phyloP scores from a whole-genome alignment of 371 early-diverging fungal species.

The Mortierella sp. region DNA sequence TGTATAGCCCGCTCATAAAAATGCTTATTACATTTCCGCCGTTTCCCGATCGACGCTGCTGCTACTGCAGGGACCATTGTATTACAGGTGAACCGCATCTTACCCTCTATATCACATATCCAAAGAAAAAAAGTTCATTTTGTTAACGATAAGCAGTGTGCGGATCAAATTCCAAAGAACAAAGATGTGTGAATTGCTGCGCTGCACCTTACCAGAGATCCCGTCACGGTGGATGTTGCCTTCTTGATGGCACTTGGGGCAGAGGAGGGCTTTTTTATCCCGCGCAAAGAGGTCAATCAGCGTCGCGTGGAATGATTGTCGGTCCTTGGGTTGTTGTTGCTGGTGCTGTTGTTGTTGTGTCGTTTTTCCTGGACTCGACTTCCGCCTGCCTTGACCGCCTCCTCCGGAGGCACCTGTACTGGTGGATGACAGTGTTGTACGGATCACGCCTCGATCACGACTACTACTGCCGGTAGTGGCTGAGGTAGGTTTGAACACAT shows the following conservation, averaged over 20 bases:
- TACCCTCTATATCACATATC: not conserved
- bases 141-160: not conserved
- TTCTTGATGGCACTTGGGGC: conserved; percentile 9
- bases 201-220: not conserved
- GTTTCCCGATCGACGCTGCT: not conserved
- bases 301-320: not conserved
- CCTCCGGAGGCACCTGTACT: not conserved
- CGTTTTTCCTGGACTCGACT: not conserved
- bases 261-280: not conserved
- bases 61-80: not conserved
- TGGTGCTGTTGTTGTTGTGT: not conserved
- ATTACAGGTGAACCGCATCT: conserved; percentile 8
- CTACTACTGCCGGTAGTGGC: not conserved
- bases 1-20: conserved; percentile 5
- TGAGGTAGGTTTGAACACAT: too few species aligned
- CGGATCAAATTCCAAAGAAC: not conserved
- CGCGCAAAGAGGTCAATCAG: not conserved
- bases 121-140: not conserved
- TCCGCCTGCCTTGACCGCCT: not conserved
- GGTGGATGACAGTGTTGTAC: not conserved
- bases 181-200: not conserved
- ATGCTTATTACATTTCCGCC: conserved; percentile 7
- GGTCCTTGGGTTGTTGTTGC: not conserved
- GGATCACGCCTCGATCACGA: not conserved
- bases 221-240: conserved; percentile 8